Evolutionary conservation across 345 rosid genomes (phyloP).

Genomic region (Barbarea vulgaris): DNA sequence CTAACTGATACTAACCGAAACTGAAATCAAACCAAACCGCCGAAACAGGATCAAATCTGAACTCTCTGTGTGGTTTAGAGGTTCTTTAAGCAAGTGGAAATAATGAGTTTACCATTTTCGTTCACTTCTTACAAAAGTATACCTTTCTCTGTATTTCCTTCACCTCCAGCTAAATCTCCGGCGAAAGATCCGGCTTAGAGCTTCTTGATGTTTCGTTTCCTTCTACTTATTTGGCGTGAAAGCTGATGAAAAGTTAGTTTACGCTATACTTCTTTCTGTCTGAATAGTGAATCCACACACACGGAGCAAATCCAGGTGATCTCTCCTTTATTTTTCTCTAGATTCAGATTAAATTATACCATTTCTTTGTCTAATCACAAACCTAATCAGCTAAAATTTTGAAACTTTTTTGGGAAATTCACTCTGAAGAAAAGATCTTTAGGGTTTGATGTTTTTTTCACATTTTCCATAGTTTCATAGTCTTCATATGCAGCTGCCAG

Average conservation of each 20-base stretch:
- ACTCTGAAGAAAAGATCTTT: conserved; percentile 13
- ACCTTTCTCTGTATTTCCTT: conserved; percentile 23
- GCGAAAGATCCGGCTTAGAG: conserved; percentile 31
- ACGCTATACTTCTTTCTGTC: conserved; percentile 7
- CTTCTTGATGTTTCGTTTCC: conserved; percentile 23
- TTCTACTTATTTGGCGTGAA: conserved; percentile 31
- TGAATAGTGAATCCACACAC: conserved; percentile 4
- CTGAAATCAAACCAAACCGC: not conserved
- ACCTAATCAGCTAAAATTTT: not conserved
- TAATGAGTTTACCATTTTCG: conserved; percentile 13
- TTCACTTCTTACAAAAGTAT: conserved; percentile 30
- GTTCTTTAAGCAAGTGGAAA: not conserved
- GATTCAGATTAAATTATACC: not conserved
- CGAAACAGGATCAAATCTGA: not conserved
- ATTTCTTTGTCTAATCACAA: not conserved
- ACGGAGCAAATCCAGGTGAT: conserved; percentile 28
- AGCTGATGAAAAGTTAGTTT: conserved; percentile 20
- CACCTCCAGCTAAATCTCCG: conserved; percentile 35
- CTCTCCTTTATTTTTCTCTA: conserved; percentile 24
- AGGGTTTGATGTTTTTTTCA: conserved; percentile 20
- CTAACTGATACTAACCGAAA: not conserved
- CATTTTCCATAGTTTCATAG: conserved; percentile 18
- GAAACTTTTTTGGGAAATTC: not conserved
- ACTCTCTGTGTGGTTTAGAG: not conserved
- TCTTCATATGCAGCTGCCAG: not conserved